phyloP scores from a whole-genome alignment of 192 early-diverging fungal genomes.

The Coemansia sp. region DNA sequence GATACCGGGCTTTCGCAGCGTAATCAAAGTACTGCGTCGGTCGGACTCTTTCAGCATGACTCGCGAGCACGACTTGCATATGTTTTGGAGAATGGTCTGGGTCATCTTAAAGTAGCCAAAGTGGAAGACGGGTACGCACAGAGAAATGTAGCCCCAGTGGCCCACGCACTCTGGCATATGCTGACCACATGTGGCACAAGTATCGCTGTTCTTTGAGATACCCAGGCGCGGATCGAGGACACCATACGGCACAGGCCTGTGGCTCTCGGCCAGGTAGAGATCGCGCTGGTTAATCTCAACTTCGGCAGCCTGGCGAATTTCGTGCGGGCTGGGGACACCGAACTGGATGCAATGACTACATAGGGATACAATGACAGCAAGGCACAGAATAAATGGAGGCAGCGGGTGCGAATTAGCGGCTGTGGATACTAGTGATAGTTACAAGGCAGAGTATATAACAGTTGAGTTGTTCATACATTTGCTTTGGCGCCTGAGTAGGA shows the following conservation, averaged over 20 bases:
- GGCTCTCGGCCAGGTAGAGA: conserved; percentile 70
- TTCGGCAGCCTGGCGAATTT: conserved; percentile 85
- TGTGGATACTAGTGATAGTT: neutral
- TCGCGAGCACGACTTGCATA: conserved; percentile 92
- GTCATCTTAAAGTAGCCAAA: conserved; percentile 95
- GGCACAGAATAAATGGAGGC: neutral
- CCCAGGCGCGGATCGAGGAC: conserved; percentile 90
- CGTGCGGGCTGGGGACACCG: conserved; percentile 88
- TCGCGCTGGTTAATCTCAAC: conserved; percentile 90
- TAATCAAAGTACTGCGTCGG: conserved; percentile 66
- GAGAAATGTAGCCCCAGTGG: conserved; percentile 92
- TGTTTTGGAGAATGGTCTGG: conserved; percentile 88
- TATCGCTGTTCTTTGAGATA: conserved; percentile 76
- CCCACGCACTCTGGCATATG: conserved; percentile 89
- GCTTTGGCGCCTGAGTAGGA: conserved; percentile 66
- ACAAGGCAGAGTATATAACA: neutral
- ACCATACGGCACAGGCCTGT: conserved; percentile 79
- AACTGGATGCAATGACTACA: conserved; percentile 90
- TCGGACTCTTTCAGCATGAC: conserved; percentile 84
- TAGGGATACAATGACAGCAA: neutral
- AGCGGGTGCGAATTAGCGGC: neutral
- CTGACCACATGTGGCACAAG: conserved; percentile 90
- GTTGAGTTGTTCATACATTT: conserved; percentile 60
- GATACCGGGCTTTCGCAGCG: conserved; percentile 72
- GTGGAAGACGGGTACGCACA: conserved; percentile 95